Conservation (phyloP, 2,329 filamentous ascomycete genomes). For the Pyrenophora seminiperda region DNA sequence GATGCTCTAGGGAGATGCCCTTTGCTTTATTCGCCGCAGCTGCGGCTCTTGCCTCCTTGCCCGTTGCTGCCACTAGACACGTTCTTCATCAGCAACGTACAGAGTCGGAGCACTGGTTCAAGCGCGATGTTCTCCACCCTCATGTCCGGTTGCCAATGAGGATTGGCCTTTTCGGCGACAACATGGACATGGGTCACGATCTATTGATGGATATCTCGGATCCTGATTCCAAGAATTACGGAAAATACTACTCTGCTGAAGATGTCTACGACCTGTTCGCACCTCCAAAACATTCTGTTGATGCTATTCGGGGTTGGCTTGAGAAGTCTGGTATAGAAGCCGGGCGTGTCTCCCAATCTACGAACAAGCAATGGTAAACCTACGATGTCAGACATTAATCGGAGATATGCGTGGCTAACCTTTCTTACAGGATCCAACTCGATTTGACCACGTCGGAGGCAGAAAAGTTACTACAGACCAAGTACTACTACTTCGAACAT, state of each 20-base stretch:
- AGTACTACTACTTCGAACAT: constrained; percentile 25
- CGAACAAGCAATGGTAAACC: no score
- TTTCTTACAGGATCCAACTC: constrained; percentile 17
- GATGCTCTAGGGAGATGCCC: no score
- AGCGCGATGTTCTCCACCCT: no score
- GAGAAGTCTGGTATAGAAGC: constrained; percentile 17
- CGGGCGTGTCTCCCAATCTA: no score
- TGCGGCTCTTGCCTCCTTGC: no score
- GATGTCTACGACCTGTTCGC: constrained; percentile 23
- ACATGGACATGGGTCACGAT: constrained; percentile 21
- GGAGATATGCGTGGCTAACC: no score
- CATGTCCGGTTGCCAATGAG: constrained; percentile 22
- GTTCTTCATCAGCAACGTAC: no score
- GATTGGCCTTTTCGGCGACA: constrained; percentile 19
- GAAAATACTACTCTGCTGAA: constrained; percentile 11
- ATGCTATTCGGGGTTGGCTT: constrained; percentile 23
- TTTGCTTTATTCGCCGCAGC: no score
- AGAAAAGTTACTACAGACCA: constrained; percentile 18
- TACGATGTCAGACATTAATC: no score
- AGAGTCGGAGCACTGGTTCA: no score
- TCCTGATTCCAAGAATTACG: constrained; percentile 24
- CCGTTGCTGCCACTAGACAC: no score
- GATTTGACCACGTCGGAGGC: constrained; percentile 17
- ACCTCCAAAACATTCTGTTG: constrained; percentile 17
- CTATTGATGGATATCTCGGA: constrained; percentile 24